Conservation (phyloP, 2,329 filamentous ascomycete species). For the Mariannaea elegans region DNA sequence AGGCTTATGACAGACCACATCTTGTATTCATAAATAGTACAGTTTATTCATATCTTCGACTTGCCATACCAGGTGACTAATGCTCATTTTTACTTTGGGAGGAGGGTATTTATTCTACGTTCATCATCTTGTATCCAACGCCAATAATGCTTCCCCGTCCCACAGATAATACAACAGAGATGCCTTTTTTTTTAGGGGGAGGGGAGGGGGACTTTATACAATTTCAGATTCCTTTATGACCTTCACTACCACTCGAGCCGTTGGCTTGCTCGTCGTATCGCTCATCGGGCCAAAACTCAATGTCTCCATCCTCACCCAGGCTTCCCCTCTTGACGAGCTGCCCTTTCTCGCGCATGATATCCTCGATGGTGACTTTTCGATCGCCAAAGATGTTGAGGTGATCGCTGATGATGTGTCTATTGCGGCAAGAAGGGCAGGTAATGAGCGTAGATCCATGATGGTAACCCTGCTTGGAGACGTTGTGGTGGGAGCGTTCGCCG, state of each 20-base stretch:
- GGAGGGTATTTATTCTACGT: not conserved
- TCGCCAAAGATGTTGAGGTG: constrained; percentile 84
- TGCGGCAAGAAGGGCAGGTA: constrained; percentile 85
- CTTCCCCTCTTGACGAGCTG: constrained; percentile 76
- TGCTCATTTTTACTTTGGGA: not conserved
- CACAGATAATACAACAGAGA: too few relatives aligned
- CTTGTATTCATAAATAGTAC: constrained; percentile 21
- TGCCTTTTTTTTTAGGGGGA: too few relatives aligned
- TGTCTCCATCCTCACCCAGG: constrained; percentile 79
- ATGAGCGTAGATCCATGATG: constrained; percentile 90
- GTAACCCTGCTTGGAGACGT: constrained; percentile 93
- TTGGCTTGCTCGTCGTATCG: constrained; percentile 37
- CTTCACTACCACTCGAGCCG: constrained; percentile 25
- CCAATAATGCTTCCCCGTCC: too few relatives aligned
- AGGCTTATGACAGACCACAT: constrained; percentile 21
- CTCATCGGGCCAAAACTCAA: constrained; percentile 91
- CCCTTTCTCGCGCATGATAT: constrained; percentile 80
- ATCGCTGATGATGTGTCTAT: constrained; percentile 91
- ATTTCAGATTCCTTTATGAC: not conserved
- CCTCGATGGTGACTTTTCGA: constrained; percentile 74
- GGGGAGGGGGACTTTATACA: too few relatives aligned
- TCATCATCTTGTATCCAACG: not conserved
- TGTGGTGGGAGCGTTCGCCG: constrained; percentile 80
- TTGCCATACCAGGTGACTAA: too few relatives aligned
- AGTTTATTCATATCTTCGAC: too few relatives aligned